These are phyloP conservation scores for Prunus mira DNA, from an alignment of 306 rosid genomes.

Conservation along the genomic window DNA sequence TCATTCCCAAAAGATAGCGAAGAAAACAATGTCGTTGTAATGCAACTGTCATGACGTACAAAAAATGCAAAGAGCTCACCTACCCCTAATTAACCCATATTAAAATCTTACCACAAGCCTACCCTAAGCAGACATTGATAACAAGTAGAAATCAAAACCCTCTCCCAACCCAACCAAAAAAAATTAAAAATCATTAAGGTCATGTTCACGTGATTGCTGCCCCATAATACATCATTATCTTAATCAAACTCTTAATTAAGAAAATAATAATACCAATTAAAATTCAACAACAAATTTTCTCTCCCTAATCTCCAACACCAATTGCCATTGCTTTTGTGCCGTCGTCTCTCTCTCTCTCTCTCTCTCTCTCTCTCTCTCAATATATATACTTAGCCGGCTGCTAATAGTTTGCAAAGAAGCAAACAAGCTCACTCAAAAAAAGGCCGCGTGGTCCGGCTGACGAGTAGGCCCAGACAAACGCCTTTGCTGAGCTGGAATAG, in stretches of 20 bases:
- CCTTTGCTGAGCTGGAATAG: slow-evolving; percentile 37
- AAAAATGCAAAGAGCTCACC: slow-evolving; percentile 37
- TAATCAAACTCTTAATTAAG: neutral
- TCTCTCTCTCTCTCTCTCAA: neutral
- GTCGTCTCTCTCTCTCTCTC: neutral
- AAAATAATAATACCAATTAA: neutral
- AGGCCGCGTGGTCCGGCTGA: slow-evolving; percentile 49
- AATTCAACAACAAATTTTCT: neutral
- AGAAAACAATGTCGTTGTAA: slow-evolving; percentile 45
- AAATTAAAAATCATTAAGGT: slow-evolving; percentile 6
- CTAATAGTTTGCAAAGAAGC: slow-evolving; percentile 30
- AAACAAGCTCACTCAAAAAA: slow-evolving; percentile 33
- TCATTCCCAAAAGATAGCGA: slow-evolving; percentile 31
- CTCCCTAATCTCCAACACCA: slow-evolving; percentile 1
- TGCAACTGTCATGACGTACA: slow-evolving; percentile 39
- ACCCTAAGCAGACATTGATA: slow-evolving; percentile 24
- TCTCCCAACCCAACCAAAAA: neutral
- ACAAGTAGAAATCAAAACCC: slow-evolving; percentile 15
- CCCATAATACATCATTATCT: slow-evolving; percentile 9
- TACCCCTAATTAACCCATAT: slow-evolving; percentile 22
- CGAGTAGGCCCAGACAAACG: slow-evolving; percentile 18
- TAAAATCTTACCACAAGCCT: slow-evolving; percentile 20
- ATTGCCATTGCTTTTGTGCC: slow-evolving; percentile 1
- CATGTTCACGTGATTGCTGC: slow-evolving; percentile 33
- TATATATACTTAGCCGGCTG: slow-evolving; percentile 48